phyloP scores from a whole-genome alignment of 331 rosid species.

The Quercus lobata region DNA sequence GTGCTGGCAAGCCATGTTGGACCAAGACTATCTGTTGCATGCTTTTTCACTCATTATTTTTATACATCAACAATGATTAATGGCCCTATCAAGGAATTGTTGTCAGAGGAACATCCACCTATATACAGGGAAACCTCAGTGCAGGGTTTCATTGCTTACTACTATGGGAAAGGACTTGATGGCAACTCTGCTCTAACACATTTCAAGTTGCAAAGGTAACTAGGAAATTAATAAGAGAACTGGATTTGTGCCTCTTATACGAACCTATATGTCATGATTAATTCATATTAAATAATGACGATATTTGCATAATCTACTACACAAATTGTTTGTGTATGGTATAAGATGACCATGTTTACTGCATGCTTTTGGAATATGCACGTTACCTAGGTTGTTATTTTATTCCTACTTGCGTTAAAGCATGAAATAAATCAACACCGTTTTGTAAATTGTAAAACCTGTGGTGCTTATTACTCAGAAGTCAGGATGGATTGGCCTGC shows the following conservation, averaged over 20 bases:
- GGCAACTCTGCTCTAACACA: constrained; percentile 3
- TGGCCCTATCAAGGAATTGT: constrained; percentile 31
- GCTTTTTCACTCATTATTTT: constrained; percentile 8
- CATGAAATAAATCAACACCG: not conserved
- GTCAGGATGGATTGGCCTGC: not conserved
- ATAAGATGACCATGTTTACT: not conserved
- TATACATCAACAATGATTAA: not conserved
- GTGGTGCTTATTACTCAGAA: not conserved
- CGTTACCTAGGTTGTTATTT: no score
- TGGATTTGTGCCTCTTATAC: not conserved
- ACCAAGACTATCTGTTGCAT: constrained; percentile 32
- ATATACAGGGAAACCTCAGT: constrained; percentile 16
- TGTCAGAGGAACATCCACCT: constrained; percentile 27
- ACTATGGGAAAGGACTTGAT: constrained; percentile 12
- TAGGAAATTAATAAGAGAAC: not conserved
- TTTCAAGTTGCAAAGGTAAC: not conserved
- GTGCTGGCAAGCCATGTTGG: constrained; percentile 24
- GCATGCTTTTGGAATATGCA: not conserved
- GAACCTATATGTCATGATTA: not conserved
- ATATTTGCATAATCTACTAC: not conserved
- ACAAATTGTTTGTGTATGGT: not conserved
- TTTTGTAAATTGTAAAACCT: not conserved
- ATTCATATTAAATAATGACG: not conserved
- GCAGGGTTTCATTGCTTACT: not conserved
- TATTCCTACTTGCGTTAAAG: not conserved